Conservation (phyloP, 106 monocot genomes). For the Dendrobium catenatum region DNA sequence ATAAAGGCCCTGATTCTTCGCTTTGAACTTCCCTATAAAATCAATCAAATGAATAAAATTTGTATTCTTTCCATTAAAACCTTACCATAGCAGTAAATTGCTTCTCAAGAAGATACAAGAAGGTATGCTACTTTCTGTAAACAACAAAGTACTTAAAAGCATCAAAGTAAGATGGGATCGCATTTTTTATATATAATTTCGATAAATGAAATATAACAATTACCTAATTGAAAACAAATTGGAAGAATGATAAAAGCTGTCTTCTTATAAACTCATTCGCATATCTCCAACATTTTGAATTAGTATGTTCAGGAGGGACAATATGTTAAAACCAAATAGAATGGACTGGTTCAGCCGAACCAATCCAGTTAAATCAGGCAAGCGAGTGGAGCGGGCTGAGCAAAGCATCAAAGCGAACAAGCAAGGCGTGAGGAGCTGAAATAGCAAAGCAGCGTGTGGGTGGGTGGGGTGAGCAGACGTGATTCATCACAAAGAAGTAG, state of each 20-base stretch:
- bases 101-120: not conserved
- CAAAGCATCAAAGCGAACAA: no score
- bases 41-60: not conserved
- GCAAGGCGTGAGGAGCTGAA: no score
- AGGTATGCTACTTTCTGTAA: not conserved
- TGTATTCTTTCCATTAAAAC: not conserved
- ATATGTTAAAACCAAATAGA: not conserved
- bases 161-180: not conserved
- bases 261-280: not conserved
- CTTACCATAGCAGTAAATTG: not conserved
- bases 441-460: no score
- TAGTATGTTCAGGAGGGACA: not conserved
- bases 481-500: no score
- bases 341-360: no score
- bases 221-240: not conserved
- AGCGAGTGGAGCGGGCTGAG: no score
- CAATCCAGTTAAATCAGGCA: no score
- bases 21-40: constrained; percentile 80
- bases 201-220: not conserved
- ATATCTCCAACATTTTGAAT: not conserved
- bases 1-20: constrained; percentile 84
- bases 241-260: not conserved
- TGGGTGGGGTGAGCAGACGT: no score
- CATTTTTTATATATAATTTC: not conserved
- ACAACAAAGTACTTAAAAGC: not conserved